Percentiles rank a stretch among this genome's conserved stretches.
Conservation (phyloP, 768 basidiomycete species). For the Coprinopsis marcescibilis region DNA sequence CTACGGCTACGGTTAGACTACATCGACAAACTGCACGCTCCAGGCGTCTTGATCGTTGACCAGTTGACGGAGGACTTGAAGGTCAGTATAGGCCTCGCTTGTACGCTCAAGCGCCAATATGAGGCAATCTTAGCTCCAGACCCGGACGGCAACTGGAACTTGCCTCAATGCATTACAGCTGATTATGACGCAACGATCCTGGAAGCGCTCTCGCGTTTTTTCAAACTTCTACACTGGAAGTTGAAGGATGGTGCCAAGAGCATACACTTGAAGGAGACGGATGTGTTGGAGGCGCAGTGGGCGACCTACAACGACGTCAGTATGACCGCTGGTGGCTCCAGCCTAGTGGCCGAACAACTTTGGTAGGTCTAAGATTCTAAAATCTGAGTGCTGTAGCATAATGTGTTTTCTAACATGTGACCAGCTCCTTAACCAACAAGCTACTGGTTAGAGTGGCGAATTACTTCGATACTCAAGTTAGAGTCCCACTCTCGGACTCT, state of each 20-base stretch:
- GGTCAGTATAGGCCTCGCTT: conserved; percentile 85
- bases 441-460: conserved; percentile 89
- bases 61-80: conserved; percentile 93
- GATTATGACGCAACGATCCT: conserved; percentile 89
- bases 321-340: conserved; percentile 79
- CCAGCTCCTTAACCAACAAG: conserved; percentile 86
- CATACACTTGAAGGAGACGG: conserved; percentile 96
- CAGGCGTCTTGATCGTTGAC: conserved; percentile 85
- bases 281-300: conserved; percentile 96
- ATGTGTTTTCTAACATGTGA: conserved; percentile 6
- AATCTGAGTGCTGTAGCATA: too few relatives aligned
- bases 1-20: conserved; percentile 87
- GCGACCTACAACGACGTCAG: conserved; percentile 92
- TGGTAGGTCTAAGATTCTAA: conserved; percentile 54
- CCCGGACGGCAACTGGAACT: conserved; percentile 78
- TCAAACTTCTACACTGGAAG: conserved; percentile 93
- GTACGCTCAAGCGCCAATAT: conserved; percentile 93
- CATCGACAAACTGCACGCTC: conserved; percentile 81
- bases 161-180: conserved; percentile 82
- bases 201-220: conserved; percentile 83
- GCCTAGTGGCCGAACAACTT: conserved; percentile 90
- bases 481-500: conserved; percentile 44
- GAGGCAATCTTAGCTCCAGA: conserved; percentile 88
- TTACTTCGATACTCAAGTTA: conserved; percentile 93
- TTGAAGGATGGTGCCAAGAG: conserved; percentile 88